Evolutionary conservation across 2,329 filamentous ascomycete genomes (phyloP), one percentile per base, ranked within the genome.

Genomic region (Elsinoe arachidis): DNA sequence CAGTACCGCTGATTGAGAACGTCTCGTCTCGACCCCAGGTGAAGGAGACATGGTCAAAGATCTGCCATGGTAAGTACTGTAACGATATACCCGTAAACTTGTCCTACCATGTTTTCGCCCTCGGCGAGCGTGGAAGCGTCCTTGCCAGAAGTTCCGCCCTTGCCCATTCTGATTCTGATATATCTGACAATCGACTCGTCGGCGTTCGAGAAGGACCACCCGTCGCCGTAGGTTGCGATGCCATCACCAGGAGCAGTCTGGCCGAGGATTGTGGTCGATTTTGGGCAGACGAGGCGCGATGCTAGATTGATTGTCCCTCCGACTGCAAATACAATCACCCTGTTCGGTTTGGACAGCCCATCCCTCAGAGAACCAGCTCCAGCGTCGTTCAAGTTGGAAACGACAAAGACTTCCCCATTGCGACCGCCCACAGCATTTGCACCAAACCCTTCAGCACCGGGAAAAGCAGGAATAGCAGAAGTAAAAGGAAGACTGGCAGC

Each of bases 161-260:
- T 53, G 19, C 49, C 49, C 49, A 53, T 53, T 26, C 49, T 53
- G 49, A 53, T 53, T 15, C 49, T 33, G 5, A 53, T 26, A 26
- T 53, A 53, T n/a, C 49, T 19, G 3, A 53, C 49, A 26, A 53
- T 53, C 17, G 49, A 37, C 19, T 53, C 49, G 11, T 53, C 49
- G 34, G 49, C 49, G n/a, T 53, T 53, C 14, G 49, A 53, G 49
- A 53, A 53, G 14, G 49, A 53, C 49, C 49, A 53, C 6, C 49
- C 49, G 12, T 53, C 49, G 17, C 49, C 49, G 12, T 53, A 53
- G 11, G 49, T 53, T 9, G 49, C 49, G 17, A 53, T 53, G 5
- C 49, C 49, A 39, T 53, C 49, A 23, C 49, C 49, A 3, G 49
- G 49, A 21, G 49, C 49, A 2, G 49, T 53, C 49, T 53, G 49